Evolutionary conservation across 345 rosid genomes (phyloP).

Genomic region (Eutrema japonicum): DNA sequence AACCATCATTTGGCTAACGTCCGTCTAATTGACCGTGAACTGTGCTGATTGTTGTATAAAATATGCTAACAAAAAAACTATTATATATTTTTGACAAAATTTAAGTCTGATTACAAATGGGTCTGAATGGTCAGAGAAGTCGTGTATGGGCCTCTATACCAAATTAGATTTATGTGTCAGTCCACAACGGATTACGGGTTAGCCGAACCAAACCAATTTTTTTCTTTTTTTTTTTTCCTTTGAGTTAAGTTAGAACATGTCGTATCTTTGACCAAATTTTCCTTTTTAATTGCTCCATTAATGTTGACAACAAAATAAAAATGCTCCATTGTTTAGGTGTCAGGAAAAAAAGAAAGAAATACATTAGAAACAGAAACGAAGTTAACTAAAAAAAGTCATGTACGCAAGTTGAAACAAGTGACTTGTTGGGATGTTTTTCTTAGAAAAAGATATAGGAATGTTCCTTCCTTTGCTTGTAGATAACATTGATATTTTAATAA

Average conservation of each 20-base stretch:
- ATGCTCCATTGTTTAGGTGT: constrained; percentile 1
- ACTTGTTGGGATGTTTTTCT: constrained; percentile 40
- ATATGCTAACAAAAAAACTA: not conserved
- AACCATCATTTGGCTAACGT: too few species aligned
- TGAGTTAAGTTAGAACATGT: not conserved
- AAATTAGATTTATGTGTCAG: not conserved
- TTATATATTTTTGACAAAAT: not conserved
- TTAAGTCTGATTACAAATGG: not conserved
- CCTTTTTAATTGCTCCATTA: not conserved
- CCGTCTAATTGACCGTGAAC: too few species aligned
- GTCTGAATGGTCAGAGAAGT: not conserved
- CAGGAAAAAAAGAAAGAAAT: not conserved
- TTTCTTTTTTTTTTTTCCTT: too few species aligned
- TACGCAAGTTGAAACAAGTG: constrained; percentile 36
- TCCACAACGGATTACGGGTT: not conserved
- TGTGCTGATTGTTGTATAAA: too few species aligned
- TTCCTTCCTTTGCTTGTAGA: constrained; percentile 22
- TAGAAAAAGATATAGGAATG: constrained; percentile 18
- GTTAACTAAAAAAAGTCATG: constrained; percentile 23
- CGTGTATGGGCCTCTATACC: not conserved
- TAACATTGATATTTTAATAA: not conserved
- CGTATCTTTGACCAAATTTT: not conserved
- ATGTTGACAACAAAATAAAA: too few species aligned
- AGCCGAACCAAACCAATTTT: not conserved
- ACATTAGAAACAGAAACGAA: constrained; percentile 22